Evolutionary conservation across 805 yeast genomes (phyloP).

Genomic region (Candida insectorum): DNA sequence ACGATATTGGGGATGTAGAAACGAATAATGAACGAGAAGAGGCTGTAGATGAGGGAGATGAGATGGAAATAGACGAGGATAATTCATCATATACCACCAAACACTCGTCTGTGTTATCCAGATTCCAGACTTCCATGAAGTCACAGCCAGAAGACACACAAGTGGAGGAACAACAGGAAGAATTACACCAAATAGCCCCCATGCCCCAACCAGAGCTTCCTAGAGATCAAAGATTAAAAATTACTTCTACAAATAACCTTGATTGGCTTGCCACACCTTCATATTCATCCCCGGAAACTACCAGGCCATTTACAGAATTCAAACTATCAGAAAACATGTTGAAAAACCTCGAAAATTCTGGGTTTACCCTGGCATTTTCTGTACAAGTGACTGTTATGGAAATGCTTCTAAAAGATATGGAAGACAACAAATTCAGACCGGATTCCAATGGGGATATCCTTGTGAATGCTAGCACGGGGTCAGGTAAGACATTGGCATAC

Average conservation of each 20-base stretch:
- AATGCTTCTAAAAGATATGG: slow-evolving; percentile 43
- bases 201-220: slow-evolving; percentile 83
- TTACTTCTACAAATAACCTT: slow-evolving; percentile 33
- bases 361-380: slow-evolving; percentile 62
- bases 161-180: slow-evolving; percentile 1
- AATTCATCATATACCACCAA: no score
- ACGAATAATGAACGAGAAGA: neutral
- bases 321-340: slow-evolving; percentile 41
- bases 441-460: slow-evolving; percentile 69
- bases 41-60: slow-evolving; percentile 1
- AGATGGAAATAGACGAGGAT: slow-evolving; percentile 6
- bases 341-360: slow-evolving; percentile 44
- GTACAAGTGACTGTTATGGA: slow-evolving; percentile 71
- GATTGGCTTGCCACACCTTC: slow-evolving; percentile 70
- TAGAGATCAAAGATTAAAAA: slow-evolving; percentile 39
- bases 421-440: slow-evolving; percentile 37
- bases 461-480: slow-evolving; percentile 93
- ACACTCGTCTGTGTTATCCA: slow-evolving; percentile 49
- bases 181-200: slow-evolving; percentile 48
- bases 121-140: slow-evolving; percentile 41
- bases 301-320: slow-evolving; percentile 48
- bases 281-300: slow-evolving; percentile 47
- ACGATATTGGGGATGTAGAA: neutral
- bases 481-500: slow-evolving; percentile 93
- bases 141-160: slow-evolving; percentile 4